Conservation (phyloP, 2,329 filamentous ascomycete species). For the Pseudogymnoascus sp. region DNA sequence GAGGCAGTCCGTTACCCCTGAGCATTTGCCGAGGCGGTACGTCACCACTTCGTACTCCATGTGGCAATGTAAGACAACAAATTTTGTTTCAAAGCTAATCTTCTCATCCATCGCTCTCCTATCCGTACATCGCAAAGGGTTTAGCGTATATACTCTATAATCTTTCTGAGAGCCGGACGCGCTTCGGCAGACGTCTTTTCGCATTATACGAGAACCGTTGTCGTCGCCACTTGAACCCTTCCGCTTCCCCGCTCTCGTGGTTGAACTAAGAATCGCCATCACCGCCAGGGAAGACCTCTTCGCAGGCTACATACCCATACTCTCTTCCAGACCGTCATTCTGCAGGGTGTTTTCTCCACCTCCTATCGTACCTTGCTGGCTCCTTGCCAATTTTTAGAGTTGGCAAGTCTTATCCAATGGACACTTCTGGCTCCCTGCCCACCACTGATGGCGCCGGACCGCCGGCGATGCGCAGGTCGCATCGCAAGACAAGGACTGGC, state of each 20-base stretch:
- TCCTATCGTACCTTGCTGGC: not conserved
- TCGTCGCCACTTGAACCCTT: not conserved
- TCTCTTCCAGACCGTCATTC: not conserved
- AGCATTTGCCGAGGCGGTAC: not conserved
- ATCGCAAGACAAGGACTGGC: constrained; percentile 32
- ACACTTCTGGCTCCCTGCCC: not conserved
- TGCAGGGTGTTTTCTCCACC: not conserved
- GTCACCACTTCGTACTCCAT: not conserved
- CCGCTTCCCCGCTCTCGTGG: not conserved
- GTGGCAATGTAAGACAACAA: not conserved
- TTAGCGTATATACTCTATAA: not conserved
- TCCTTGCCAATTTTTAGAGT: not conserved
- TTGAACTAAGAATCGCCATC: not conserved
- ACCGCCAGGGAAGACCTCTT: not conserved
- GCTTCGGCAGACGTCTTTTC: not conserved
- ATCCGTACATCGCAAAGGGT: not conserved
- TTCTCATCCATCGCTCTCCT: not conserved
- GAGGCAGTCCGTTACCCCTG: not conserved
- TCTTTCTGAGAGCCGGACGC: not conserved
- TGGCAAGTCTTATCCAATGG: not conserved
- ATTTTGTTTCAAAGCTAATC: not conserved
- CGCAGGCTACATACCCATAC: not conserved
- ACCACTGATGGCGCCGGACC: not conserved
- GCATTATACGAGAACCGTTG: not conserved
- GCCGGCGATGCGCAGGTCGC: constrained; percentile 16